Conservation (phyloP, 2,329 filamentous ascomycete species). For the Pseudocercospora macadamiae region DNA sequence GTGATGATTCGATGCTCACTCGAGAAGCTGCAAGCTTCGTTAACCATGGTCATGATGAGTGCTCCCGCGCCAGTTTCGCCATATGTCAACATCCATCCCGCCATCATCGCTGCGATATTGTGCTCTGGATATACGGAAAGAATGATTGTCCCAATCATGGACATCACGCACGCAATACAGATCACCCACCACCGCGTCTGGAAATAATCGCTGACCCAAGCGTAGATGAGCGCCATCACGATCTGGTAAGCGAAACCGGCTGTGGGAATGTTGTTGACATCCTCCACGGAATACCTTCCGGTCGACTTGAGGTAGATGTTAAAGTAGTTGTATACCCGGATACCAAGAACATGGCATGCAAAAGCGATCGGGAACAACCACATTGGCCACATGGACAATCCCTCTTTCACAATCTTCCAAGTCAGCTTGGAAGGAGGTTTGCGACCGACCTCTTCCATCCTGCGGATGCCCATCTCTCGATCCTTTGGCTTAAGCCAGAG, state of each 20-base stretch:
- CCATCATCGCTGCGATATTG: constrained; percentile 42
- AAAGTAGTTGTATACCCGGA: constrained; percentile 17
- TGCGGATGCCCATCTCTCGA: constrained; percentile 20
- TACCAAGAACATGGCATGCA: constrained; percentile 12
- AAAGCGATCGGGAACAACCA: constrained; percentile 24
- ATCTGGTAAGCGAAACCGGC: constrained; percentile 20
- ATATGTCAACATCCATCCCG: constrained; percentile 44
- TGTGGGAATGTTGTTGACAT: constrained; percentile 21
- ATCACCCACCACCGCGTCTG: constrained; percentile 28
- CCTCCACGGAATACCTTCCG: constrained; percentile 17
- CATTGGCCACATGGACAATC: constrained; percentile 17
- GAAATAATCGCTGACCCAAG: constrained; percentile 27
- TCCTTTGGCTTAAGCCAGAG: constrained; percentile 18
- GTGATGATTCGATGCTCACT: constrained; percentile 25
- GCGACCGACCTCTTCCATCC: constrained; percentile 20
- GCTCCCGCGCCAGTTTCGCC: constrained; percentile 42
- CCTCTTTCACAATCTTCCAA: constrained; percentile 15
- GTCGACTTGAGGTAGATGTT: constrained; percentile 23
- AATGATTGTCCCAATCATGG: constrained; percentile 41
- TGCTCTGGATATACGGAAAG: constrained; percentile 41
- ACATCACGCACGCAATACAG: constrained; percentile 29
- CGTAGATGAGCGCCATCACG: constrained; percentile 18
- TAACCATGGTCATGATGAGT: constrained; percentile 43
- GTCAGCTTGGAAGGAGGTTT: constrained; percentile 18
- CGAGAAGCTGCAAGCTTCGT: constrained; percentile 24